Percentiles rank a stretch among this genome's conserved stretches.
Evolutionary conservation across 352 stramenopile genomes (phyloP).

Genomic region (Globisporangium nunn): DNA sequence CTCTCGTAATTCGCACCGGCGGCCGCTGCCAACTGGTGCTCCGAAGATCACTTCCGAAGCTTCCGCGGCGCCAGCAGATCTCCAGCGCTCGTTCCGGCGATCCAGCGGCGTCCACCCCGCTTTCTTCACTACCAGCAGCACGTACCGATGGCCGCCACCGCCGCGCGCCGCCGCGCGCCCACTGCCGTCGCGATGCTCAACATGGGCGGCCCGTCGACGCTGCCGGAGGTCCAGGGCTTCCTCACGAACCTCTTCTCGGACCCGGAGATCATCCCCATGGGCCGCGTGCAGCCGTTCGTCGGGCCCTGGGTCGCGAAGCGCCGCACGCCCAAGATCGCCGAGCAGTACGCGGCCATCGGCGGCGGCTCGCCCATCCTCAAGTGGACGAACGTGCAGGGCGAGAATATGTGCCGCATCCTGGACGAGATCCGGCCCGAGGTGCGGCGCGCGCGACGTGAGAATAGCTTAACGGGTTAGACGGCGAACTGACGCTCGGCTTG

Average conservation of each 20-base stretch:
- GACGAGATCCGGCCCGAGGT: constrained; percentile 82
- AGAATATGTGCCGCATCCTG: constrained; percentile 87
- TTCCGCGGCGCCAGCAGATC: background rate
- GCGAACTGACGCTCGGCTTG: too few relatives aligned
- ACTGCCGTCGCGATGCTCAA: constrained; percentile 93
- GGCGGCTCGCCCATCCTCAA: constrained; percentile 96
- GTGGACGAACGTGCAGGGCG: constrained; percentile 94
- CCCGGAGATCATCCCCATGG: constrained; percentile 98
- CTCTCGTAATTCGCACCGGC: background rate
- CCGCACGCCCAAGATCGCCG: constrained; percentile 91
- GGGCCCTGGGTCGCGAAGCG: constrained; percentile 67
- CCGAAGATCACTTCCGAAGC: background rate
- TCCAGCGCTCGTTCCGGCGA: background rate
- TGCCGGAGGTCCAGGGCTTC: constrained; percentile 94
- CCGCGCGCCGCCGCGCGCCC: constrained; percentile 22
- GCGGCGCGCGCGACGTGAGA: background rate
- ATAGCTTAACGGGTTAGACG: too few relatives aligned
- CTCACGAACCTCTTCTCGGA: constrained; percentile 98
- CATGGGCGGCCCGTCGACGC: constrained; percentile 94
- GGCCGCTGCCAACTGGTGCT: background rate
- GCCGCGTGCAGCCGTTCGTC: constrained; percentile 81
- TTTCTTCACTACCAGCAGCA: background rate
- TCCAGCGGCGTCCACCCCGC: background rate
- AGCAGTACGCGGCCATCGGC: constrained; percentile 96
- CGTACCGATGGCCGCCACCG: constrained; percentile 11